Conservation (phyloP, 805 yeast species). For the Kuraishia capsulata region DNA sequence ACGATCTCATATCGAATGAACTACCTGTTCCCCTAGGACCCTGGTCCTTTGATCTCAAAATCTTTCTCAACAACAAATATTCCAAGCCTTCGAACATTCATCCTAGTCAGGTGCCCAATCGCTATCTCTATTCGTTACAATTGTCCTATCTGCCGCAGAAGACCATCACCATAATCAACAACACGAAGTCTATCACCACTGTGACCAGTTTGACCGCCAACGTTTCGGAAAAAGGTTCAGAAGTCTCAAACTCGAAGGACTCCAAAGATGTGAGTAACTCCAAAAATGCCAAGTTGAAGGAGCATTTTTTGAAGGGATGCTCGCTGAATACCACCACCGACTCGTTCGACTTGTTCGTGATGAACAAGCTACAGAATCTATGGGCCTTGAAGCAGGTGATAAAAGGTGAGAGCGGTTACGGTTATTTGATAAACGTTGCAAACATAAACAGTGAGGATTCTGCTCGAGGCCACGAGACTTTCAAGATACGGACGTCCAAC, state of each 20-base stretch:
- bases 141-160: slow-evolving; percentile 40
- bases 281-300: slow-evolving; percentile 15
- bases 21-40: slow-evolving; percentile 52
- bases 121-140: slow-evolving; percentile 39
- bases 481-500: slow-evolving; percentile 56
- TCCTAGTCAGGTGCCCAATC: slow-evolving; percentile 28
- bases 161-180: slow-evolving; percentile 39
- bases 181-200: slow-evolving; percentile 25
- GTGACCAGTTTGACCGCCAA: slow-evolving; percentile 8
- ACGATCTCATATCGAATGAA: slow-evolving; percentile 62
- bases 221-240: no score
- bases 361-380: slow-evolving; percentile 51
- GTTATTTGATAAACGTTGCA: slow-evolving; percentile 40
- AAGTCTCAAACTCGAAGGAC: no score
- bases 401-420: slow-evolving; percentile 68
- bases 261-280: slow-evolving; percentile 5
- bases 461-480: slow-evolving; percentile 35
- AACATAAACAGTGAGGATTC: no score
- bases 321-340: slow-evolving; percentile 37
- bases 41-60: slow-evolving; percentile 63
- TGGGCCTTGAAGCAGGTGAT: slow-evolving; percentile 66
- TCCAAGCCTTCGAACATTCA: slow-evolving; percentile 29
- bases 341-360: slow-evolving; percentile 45
- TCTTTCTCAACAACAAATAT: slow-evolving; percentile 56
- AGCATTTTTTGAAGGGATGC: slow-evolving; percentile 24